Evolutionary conservation across 2,329 filamentous ascomycete genomes (phyloP).

Genomic region (Scopulariopsis brevicaulis): DNA sequence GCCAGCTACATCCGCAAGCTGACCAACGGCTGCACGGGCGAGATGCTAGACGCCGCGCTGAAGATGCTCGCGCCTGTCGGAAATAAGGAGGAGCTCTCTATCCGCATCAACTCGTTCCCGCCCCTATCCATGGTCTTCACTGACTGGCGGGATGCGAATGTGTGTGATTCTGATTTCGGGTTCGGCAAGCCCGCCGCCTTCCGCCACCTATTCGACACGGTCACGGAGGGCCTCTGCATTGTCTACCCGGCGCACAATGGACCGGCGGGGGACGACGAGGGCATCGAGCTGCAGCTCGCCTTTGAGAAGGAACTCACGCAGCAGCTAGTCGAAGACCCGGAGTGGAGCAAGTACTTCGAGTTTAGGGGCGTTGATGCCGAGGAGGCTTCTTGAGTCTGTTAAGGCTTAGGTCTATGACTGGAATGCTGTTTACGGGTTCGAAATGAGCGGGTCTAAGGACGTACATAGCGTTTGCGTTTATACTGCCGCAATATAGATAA

Average conservation of each 20-base stretch:
- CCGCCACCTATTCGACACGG: conserved; percentile 18
- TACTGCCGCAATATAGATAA: too few relatives aligned
- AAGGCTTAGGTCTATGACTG: background rate
- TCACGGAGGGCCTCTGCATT: conserved; percentile 15
- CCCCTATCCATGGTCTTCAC: conserved; percentile 22
- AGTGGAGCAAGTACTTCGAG: conserved; percentile 24
- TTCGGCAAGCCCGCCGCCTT: conserved; percentile 20
- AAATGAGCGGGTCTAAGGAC: too few relatives aligned
- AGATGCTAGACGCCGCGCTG: conserved; percentile 16
- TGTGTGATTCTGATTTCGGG: conserved; percentile 20
- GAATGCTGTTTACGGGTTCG: too few relatives aligned
- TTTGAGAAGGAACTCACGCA: conserved; percentile 21
- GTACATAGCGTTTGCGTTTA: too few relatives aligned
- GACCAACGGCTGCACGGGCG: conserved; percentile 21
- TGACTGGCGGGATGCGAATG: conserved; percentile 20
- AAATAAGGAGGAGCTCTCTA: conserved; percentile 21
- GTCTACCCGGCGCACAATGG: conserved; percentile 18
- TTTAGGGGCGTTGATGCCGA: conserved; percentile 20
- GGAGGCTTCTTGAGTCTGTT: background rate
- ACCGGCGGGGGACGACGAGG: conserved; percentile 19
- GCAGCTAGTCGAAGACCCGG: conserved; percentile 18
- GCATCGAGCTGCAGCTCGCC: conserved; percentile 19
- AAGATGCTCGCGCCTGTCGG: conserved; percentile 18
- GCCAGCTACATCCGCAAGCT: conserved; percentile 23
- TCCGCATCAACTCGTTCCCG: conserved; percentile 21